Percentiles rank a stretch among this genome's conserved stretches.
Conservation (phyloP, 169 alveolate genomes). For the Eimeria praecox region DNA sequence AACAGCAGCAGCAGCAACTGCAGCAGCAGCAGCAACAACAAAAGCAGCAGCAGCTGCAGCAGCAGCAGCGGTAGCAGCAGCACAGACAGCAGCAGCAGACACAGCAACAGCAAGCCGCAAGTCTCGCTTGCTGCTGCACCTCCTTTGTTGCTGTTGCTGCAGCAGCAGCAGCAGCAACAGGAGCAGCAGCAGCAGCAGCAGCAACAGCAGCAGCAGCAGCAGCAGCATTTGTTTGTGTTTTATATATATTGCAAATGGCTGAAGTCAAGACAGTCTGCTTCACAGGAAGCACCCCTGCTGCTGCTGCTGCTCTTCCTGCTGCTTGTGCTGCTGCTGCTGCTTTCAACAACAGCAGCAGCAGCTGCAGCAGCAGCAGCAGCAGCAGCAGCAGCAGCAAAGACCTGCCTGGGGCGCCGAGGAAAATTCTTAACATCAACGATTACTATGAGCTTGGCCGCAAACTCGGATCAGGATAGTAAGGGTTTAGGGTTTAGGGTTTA, state of each 20-base stretch:
- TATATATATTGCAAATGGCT: too few relatives aligned
- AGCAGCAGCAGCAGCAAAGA: slow-evolving; percentile 14
- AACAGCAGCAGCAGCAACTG: background rate
- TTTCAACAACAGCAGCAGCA: too few relatives aligned
- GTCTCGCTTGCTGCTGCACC: background rate
- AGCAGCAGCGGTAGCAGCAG: slow-evolving; percentile 14
- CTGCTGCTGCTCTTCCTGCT: too few relatives aligned
- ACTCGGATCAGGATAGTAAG: too few relatives aligned
- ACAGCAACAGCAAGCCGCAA: slow-evolving; percentile 35
- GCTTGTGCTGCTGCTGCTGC: too few relatives aligned
- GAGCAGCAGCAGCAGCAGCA: slow-evolving; percentile 4
- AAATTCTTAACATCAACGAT: background rate
- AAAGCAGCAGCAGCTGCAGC: background rate
- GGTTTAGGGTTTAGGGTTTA: too few relatives aligned
- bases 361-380: slow-evolving; percentile 1
- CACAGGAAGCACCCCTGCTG: too few relatives aligned
- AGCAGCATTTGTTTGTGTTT: too few relatives aligned
- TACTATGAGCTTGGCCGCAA: too few relatives aligned
- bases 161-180: background rate
- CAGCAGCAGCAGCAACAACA: slow-evolving; percentile 15
- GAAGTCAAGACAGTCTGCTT: too few relatives aligned
- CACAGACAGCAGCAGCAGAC: background rate
- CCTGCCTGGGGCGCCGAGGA: too few relatives aligned
- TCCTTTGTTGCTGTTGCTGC: background rate
- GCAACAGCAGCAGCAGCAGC: background rate